These are phyloP conservation scores for Sicyos edulis DNA, from an alignment of 306 rosid species.

Conservation along the genomic window DNA sequence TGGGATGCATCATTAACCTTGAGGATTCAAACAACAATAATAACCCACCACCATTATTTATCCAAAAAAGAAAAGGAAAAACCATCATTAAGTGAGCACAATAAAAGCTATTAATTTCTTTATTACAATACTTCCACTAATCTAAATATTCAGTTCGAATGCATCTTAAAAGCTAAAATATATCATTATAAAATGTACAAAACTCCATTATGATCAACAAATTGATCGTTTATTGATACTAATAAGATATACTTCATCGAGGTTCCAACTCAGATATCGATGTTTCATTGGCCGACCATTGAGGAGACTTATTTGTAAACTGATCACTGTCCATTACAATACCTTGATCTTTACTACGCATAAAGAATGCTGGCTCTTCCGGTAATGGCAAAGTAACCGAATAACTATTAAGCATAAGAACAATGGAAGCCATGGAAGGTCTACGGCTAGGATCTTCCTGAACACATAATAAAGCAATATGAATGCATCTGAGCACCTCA, in stretches of 20 bases:
- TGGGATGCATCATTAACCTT: background rate
- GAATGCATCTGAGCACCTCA: conserved; percentile 32
- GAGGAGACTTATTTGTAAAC: background rate
- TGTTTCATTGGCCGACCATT: background rate
- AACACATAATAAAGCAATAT: conserved; percentile 30
- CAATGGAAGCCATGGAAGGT: conserved; percentile 28
- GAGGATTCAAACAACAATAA: background rate
- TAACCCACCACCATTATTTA: background rate
- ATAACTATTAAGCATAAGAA: conserved; percentile 26
- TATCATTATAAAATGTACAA: background rate
- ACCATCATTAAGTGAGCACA: background rate
- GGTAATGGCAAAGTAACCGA: background rate
- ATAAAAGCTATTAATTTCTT: background rate
- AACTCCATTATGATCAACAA: background rate
- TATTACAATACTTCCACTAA: background rate
- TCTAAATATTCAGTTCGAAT: background rate
- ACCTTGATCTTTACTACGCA: background rate
- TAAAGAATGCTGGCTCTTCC: background rate
- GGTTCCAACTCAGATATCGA: conserved; percentile 8
- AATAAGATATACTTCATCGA: background rate
- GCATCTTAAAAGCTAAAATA: background rate
- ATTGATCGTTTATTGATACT: background rate
- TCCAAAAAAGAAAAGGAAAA: too few relatives aligned
- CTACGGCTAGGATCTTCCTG: conserved; percentile 26
- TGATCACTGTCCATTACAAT: background rate